These are phyloP conservation scores for Penicillium palitans DNA, from an alignment of 2,329 filamentous ascomycete species.

Conservation along the genomic window DNA sequence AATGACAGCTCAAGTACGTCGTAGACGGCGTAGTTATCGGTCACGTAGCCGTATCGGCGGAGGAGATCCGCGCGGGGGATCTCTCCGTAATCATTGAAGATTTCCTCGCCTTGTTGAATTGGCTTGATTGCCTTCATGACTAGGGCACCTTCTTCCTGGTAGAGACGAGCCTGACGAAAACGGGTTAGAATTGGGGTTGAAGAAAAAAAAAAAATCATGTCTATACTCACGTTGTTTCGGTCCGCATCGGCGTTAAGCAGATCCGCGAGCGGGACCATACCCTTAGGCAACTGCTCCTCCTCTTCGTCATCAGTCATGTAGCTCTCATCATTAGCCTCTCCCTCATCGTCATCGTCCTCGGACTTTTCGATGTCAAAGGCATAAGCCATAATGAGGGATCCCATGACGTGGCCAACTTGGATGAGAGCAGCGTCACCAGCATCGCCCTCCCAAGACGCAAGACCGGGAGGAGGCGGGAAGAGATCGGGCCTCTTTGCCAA, in stretches of 20 bases:
- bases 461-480: constrained; percentile 42
- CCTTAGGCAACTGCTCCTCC: constrained; percentile 68
- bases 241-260: constrained; percentile 86
- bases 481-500: constrained; percentile 42
- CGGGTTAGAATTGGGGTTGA: constrained; percentile 4
- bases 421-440: constrained; percentile 51
- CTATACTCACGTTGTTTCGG: constrained; percentile 66
- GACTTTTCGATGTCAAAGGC: constrained; percentile 74
- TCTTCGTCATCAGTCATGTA: constrained; percentile 64
- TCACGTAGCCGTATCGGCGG: constrained; percentile 85
- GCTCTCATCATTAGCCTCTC: constrained; percentile 50
- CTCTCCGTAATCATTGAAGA: constrained; percentile 87
- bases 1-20: constrained; percentile 80
- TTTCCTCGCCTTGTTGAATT: constrained; percentile 70
- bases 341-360: constrained; percentile 59
- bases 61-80: constrained; percentile 80
- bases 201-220: neutral
- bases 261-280: constrained; percentile 89
- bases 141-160: constrained; percentile 60
- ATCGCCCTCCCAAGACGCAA: constrained; percentile 45
- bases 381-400: constrained; percentile 87
- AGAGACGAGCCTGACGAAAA: constrained; percentile 54
- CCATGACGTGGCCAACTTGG: constrained; percentile 72
- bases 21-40: constrained; percentile 70
- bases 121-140: constrained; percentile 70